Evolutionary conservation across 768 basidiomycete species (phyloP).

Genomic region (Guyanaporus albipodus): DNA sequence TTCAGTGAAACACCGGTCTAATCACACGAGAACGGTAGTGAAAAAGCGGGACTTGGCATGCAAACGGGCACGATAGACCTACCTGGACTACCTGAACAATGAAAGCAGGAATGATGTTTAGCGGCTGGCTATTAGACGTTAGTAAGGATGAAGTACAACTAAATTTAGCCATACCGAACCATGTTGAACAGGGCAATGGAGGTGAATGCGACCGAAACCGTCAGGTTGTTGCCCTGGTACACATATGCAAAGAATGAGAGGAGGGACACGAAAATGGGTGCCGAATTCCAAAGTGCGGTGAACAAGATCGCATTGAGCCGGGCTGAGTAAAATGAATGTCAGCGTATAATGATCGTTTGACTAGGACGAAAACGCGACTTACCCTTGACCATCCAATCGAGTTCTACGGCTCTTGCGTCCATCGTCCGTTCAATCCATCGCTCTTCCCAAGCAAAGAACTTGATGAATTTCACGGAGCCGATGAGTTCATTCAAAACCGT

Average conservation of each 20-base stretch:
- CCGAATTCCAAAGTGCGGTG: conserved; percentile 64
- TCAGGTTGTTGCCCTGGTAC: conserved; percentile 66
- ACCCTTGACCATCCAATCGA: conserved; percentile 77
- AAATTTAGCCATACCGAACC: conserved; percentile 50
- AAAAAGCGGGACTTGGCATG: background rate
- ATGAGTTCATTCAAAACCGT: conserved; percentile 44
- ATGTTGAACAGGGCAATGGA: conserved; percentile 82
- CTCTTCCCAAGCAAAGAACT: conserved; percentile 42
- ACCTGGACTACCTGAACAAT: conserved; percentile 72
- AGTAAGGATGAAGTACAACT: background rate
- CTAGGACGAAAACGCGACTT: conserved; percentile 4
- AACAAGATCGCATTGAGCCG: conserved; percentile 74
- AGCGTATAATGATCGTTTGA: background rate
- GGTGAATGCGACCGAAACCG: conserved; percentile 83
- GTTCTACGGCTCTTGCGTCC: conserved; percentile 59
- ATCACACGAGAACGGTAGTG: background rate
- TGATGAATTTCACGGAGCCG: conserved; percentile 38
- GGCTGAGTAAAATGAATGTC: conserved; percentile 33
- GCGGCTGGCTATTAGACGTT: conserved; percentile 44
- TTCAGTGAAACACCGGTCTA: conserved; percentile 54
- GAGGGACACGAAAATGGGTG: conserved; percentile 78
- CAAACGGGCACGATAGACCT: background rate
- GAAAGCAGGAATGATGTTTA: conserved; percentile 78
- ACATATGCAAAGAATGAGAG: conserved; percentile 76
- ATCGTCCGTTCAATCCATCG: conserved; percentile 41